These are phyloP conservation scores for Pseudonectria foliicola DNA, from an alignment of 2,329 filamentous ascomycete genomes.

Conservation along the genomic window DNA sequence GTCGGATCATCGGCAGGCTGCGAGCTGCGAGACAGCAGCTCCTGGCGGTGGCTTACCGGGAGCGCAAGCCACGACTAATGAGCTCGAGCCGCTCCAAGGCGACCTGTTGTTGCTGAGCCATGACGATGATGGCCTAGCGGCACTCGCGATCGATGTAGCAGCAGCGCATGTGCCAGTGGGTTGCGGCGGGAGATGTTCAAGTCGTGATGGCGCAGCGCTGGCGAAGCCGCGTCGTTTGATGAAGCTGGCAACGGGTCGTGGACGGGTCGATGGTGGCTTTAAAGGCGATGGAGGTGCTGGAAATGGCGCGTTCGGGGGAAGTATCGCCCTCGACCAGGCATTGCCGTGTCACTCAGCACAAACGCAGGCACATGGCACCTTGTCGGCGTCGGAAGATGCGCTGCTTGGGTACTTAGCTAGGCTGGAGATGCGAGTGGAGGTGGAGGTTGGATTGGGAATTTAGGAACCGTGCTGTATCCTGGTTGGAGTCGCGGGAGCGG, in stretches of 20 bases:
- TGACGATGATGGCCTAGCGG: slow-evolving; percentile 20
- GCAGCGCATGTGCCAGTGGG: slow-evolving; percentile 21
- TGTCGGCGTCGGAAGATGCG: not conserved
- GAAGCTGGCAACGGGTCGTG: not conserved
- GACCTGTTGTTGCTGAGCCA: slow-evolving; percentile 43
- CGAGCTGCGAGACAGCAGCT: too few relatives aligned
- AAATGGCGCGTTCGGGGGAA: slow-evolving; percentile 3
- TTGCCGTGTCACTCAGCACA: slow-evolving; percentile 9
- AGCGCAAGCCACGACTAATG: slow-evolving; percentile 48
- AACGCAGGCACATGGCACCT: slow-evolving; percentile 18
- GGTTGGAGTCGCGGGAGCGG: too few relatives aligned
- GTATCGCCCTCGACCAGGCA: slow-evolving; percentile 10
- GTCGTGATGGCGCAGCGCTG: slow-evolving; percentile 4
- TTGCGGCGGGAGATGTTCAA: slow-evolving; percentile 4
- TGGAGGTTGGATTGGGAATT: slow-evolving; percentile 16
- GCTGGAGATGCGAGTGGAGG: slow-evolving; percentile 17
- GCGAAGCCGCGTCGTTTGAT: slow-evolving; percentile 3
- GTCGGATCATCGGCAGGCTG: too few relatives aligned
- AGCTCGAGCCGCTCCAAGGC: slow-evolving; percentile 49
- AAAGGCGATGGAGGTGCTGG: slow-evolving; percentile 1
- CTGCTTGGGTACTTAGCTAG: slow-evolving; percentile 5
- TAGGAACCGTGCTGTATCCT: slow-evolving; percentile 15
- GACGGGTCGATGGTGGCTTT: not conserved
- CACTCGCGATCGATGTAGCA: slow-evolving; percentile 17
- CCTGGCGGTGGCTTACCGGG: slow-evolving; percentile 35